Evolutionary conservation across 2,329 filamentous ascomycete species (phyloP), one percentile per base, ranked within the genome.

Genomic region (Trematosphaeria pertusa): DNA sequence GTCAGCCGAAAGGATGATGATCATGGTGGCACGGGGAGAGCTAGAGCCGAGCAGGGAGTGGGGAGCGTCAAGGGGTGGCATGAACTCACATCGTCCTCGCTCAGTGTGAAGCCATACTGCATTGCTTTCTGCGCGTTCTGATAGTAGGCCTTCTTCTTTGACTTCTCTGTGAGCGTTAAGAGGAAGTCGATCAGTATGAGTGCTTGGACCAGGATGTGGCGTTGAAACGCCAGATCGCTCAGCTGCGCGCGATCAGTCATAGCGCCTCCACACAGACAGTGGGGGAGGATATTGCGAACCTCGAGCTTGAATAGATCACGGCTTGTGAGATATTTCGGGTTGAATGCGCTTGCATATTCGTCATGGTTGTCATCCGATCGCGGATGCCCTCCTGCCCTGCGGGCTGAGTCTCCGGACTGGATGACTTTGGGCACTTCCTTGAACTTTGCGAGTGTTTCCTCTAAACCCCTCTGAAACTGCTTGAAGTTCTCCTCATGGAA

Each of bases 291-390:
- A 38, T 46, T 52, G 64, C 75, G 50, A 79, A 91, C 88, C 81
- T 99, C 94, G 35, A 99, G 83, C 62, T 95, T 91, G 71, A 99
- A 99, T 1, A 99, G 79, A 69, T 99, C 95, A 56, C 88, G 84
- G 70, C 92, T 97, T n/a, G 94, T 99, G 14, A 99, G 81, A 69
- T 99, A 99, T 68, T 97, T 99, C 1, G 95, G 93, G 63, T 99
- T 99, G 75, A 96, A 97, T 18, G 84, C 86, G 64, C 85, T 87
- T 18, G 85, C 80, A 39, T 86, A 75, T 50, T 87, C 86, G 43
- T 84, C 81, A 38, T 83, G 78, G 6, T 83, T 82, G 40, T 79
- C 80, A 9, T 81, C 79, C 33, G 84, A 73, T 92, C 96, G 21
- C 70, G 74, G 4, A 83, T 84, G 54, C 81, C 82, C 43, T 14